phyloP scores from a whole-genome alignment of 2,329 filamentous ascomycete genomes.

The Leptographium galeiforme region DNA sequence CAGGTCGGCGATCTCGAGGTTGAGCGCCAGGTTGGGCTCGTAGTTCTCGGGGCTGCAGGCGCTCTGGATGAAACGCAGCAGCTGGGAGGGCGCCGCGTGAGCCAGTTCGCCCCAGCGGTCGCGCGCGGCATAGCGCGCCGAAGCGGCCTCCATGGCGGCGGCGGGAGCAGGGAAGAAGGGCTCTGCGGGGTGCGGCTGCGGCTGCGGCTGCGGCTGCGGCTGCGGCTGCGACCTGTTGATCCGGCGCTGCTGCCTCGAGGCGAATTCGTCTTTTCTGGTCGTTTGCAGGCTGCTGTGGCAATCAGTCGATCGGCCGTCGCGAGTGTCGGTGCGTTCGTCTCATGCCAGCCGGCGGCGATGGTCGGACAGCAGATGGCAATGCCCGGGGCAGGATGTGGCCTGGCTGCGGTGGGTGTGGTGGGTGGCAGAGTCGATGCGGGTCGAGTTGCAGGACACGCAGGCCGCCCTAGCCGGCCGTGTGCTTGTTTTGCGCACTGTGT shows the following conservation, averaged over 20 bases:
- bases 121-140: constrained; percentile 85
- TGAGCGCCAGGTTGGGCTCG: constrained; percentile 91
- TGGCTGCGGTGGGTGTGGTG: not conserved
- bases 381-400: not conserved
- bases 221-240: no score
- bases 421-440: not conserved
- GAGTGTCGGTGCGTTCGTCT: not conserved
- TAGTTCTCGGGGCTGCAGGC: constrained; percentile 96
- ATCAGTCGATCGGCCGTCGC: not conserved
- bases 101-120: constrained; percentile 82
- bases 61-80: constrained; percentile 91
- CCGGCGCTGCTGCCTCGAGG: no score
- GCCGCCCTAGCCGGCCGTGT: not conserved
- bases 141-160: constrained; percentile 78
- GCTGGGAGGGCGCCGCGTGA: constrained; percentile 66
- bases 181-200: not conserved
- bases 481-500: not conserved
- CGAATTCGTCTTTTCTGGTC: no score
- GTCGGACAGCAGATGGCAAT: not conserved
- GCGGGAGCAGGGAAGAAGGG: no score
- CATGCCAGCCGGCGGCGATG: no score
- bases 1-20: constrained; percentile 90
- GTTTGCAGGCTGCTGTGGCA: not conserved
- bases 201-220: no score
- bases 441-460: not conserved